Base-by-base conservation (phyloP, 2,329 filamentous ascomycete genomes). In the Calycina herbarum region DNA sequence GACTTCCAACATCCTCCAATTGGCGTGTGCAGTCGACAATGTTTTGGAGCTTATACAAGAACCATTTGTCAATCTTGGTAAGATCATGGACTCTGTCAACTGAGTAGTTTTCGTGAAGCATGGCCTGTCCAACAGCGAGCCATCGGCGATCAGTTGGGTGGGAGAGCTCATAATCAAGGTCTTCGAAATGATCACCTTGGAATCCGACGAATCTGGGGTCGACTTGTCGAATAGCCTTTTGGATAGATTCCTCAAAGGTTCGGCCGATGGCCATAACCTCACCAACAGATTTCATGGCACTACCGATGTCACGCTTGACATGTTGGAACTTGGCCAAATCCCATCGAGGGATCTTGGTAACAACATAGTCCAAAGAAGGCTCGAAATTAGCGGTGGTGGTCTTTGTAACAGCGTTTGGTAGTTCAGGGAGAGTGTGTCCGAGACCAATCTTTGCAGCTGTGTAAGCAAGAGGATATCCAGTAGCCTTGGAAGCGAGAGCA, bases 1-100 rank as follows among this genome's bases (percentile, higher is more conserved):
- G 85, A 74, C 89, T 91, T 71, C 93, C 94, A 67, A 93, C 88
- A 38, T 90, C 87, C 81, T 97, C 87, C 68, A 99, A 87, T 78
- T 96, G 92, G 71, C 87, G 88, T 67, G 91, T 92, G 82, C 91
- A 94, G 79, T 98, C 87, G 62, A 97, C 95, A 74, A 99, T 92
- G 83, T 98, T 98, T 82, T 97, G 89, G 61, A 99, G 88, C 86
- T 99, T 98, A 88, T 97, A 88, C 73, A 99, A 82, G 85, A 99
- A 99, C 95, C 95, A 98, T 81, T 96, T 97, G 83, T 98, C 95
- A 75, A 99, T 99, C 85, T 97, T 97, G 81, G 91, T 96, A 73
- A 99, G 83, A 6, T 97, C 93, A 77, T 98, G 93, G 17, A 99
- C 85, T 78, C 86, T 89, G 70, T 99, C 94, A 58, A 97, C 93